Evolutionary conservation across 345 rosid genomes (phyloP).

Genomic region (Combretum micranthum): DNA sequence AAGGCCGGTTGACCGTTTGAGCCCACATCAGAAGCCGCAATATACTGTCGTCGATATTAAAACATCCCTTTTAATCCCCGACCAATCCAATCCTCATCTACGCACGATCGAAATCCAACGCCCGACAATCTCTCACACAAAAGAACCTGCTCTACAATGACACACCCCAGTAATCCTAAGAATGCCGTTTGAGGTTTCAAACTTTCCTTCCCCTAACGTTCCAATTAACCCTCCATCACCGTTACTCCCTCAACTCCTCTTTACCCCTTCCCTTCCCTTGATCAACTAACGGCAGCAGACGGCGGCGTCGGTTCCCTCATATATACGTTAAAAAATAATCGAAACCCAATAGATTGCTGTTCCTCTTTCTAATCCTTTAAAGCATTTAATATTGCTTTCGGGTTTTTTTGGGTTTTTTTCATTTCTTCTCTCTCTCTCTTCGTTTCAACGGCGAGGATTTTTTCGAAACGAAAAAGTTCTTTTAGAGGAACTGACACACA

Average conservation of each 20-base stretch:
- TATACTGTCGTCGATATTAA: background rate
- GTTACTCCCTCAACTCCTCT: slow-evolving; percentile 20
- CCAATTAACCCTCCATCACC: slow-evolving; percentile 21
- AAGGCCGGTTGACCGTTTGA: too few species aligned
- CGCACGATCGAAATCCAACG: slow-evolving; percentile 9
- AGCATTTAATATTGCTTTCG: background rate
- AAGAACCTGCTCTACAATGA: background rate
- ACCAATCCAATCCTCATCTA: too few species aligned
- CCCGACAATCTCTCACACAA: background rate
- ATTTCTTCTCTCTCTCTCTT: slow-evolving; percentile 27
- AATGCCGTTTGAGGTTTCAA: slow-evolving; percentile 74
- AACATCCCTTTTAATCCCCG: slow-evolving; percentile 1
- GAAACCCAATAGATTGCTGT: slow-evolving; percentile 6
- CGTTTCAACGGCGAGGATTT: slow-evolving; percentile 79
- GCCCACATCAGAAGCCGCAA: too few species aligned
- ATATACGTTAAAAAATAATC: slow-evolving; percentile 45
- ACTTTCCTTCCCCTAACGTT: slow-evolving; percentile 25
- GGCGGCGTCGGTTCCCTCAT: slow-evolving; percentile 47
- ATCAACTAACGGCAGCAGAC: slow-evolving; percentile 38
- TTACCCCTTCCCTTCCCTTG: too few species aligned
- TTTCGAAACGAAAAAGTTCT: slow-evolving; percentile 44
- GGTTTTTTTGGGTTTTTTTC: slow-evolving; percentile 6
- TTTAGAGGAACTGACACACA: background rate
- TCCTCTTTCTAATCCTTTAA: background rate
- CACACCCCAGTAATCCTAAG: background rate